Evolutionary conservation across 1,284 basidiomycete species (phyloP), one percentile per base, ranked within the genome.

Genomic region (Sanghuangporus baumii): DNA sequence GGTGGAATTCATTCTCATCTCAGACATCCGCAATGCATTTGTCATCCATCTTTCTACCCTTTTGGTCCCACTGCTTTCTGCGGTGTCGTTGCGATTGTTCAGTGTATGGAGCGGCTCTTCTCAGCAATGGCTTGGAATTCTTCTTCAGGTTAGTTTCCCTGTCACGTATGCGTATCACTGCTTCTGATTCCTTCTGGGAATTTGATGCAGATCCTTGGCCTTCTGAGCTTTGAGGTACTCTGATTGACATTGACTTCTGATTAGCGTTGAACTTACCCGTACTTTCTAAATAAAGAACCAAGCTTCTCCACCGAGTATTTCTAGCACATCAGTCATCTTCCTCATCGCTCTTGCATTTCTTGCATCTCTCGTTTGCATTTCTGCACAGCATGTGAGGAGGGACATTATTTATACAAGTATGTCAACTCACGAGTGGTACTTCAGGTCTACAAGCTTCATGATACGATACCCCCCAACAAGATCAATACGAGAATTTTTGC

Each of bases 61-160:
- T 23, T 37, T 64, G 8, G 60, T 61, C 18, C 66, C 68, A 18
- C 51, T 67, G 6, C 43, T 66, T 60, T 66, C 64, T 16, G 38
- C 64, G 18, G 20, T 66, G 8, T 34, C 61, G 26, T 63, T 67
- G 47, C 47, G 56, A 37, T 26, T 66, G 4, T 36, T 65, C 9
- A 65, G 61, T 5, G 51, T 57, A 11, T 57, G 64, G 50, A 37
- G 51, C 23, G 48, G 62, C 43, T 57, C 66, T 31, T 38, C 60
- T 14, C 55, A 65, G 12, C 65, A 69, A 54, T 70, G 66, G 67
- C 67, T 71, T 38, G 56, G 68, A 14, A 62, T 65, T 11, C 37
- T 70, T n/a, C 55, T 70, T 14, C 70, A 71, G 66, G 71, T 72
- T 57, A 23, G 68, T 56, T 12, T 34, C 18, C 9, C 31, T 11